phyloP scores from a whole-genome alignment of 2,329 filamentous ascomycete genomes.

The Polytolypa hystricis region DNA sequence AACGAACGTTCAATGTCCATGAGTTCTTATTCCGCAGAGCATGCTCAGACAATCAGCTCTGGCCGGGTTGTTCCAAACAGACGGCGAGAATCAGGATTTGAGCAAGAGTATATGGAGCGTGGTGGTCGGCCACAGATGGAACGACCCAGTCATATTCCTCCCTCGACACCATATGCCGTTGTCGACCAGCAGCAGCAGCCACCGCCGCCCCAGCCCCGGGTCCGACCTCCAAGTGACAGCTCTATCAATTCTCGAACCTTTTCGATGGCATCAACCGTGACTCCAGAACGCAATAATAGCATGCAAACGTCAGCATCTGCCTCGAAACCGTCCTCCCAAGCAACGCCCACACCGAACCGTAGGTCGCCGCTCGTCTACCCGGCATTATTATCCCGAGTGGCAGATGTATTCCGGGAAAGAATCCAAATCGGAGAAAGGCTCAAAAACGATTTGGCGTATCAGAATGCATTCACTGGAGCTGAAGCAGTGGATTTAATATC shows the following conservation, averaged over 20 bases:
- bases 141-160: conserved; percentile 40
- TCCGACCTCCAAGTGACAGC: conserved; percentile 34
- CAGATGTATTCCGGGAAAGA: conserved; percentile 81
- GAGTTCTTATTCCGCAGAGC: conserved; percentile 70
- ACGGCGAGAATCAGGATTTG: conserved; percentile 44
- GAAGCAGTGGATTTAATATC: conserved; percentile 93
- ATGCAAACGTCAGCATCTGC: conserved; percentile 44
- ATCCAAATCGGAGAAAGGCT: conserved; percentile 77
- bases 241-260: conserved; percentile 53
- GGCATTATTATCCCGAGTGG: conserved; percentile 83
- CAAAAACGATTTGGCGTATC: conserved; percentile 95
- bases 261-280: conserved; percentile 71
- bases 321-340: conserved; percentile 46
- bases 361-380: conserved; percentile 83
- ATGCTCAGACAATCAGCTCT: conserved; percentile 73
- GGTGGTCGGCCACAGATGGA: conserved; percentile 34
- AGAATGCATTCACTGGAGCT: conserved; percentile 89
- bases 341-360: conserved; percentile 52
- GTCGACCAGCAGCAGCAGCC: no score
- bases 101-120: conserved; percentile 8
- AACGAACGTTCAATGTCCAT: conserved; percentile 96
- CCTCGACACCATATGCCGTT: conserved; percentile 5
- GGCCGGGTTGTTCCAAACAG: conserved; percentile 80
- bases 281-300: conserved; percentile 49
- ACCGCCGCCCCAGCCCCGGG: conserved; percentile 16